Evolutionary conservation across 495 filamentous ascomycete genomes (phyloP).

Genomic region (Hamigera avellanea): DNA sequence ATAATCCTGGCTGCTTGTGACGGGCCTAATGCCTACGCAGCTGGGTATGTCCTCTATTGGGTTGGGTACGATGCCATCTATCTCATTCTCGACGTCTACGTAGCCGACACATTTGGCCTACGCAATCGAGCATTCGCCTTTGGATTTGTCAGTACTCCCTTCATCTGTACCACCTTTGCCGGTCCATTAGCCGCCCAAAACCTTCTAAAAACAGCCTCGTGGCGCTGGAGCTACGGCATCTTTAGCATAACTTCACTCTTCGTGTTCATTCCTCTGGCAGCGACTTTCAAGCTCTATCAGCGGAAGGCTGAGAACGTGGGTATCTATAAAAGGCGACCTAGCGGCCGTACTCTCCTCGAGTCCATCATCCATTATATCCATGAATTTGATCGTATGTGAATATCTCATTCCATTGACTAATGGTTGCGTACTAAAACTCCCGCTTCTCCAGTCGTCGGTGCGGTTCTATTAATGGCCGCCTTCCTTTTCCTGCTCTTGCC

Average conservation of each 20-base stretch:
- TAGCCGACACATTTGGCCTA: slow-evolving; percentile 48
- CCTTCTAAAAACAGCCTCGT: slow-evolving; percentile 39
- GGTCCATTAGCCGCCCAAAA: slow-evolving; percentile 21
- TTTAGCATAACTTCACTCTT: slow-evolving; percentile 30
- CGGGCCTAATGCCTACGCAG: slow-evolving; percentile 32
- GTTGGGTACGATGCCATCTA: slow-evolving; percentile 38
- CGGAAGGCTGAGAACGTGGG: slow-evolving; percentile 41
- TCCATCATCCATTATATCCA: slow-evolving; percentile 41
- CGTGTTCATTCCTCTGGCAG: slow-evolving; percentile 37
- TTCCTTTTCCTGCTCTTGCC: slow-evolving; percentile 54
- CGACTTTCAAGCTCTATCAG: slow-evolving; percentile 43
- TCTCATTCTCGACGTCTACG: slow-evolving; percentile 44
- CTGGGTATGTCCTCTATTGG: slow-evolving; percentile 39
- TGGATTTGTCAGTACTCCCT: slow-evolving; percentile 43
- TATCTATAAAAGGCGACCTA: slow-evolving; percentile 22
- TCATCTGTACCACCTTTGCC: slow-evolving; percentile 36
- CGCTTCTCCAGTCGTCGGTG: slow-evolving; percentile 32
- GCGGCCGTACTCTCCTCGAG: slow-evolving; percentile 31
- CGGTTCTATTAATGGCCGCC: slow-evolving; percentile 45
- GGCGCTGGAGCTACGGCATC: slow-evolving; percentile 53
- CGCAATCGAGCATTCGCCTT: slow-evolving; percentile 45
- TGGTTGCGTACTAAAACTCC: neutral
- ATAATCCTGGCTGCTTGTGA: slow-evolving; percentile 40
- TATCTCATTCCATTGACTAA: neutral
- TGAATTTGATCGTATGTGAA: slow-evolving; percentile 43